Evolutionary conservation across 257 asterid species (phyloP).

Genomic region (Anisodus acutangulus): DNA sequence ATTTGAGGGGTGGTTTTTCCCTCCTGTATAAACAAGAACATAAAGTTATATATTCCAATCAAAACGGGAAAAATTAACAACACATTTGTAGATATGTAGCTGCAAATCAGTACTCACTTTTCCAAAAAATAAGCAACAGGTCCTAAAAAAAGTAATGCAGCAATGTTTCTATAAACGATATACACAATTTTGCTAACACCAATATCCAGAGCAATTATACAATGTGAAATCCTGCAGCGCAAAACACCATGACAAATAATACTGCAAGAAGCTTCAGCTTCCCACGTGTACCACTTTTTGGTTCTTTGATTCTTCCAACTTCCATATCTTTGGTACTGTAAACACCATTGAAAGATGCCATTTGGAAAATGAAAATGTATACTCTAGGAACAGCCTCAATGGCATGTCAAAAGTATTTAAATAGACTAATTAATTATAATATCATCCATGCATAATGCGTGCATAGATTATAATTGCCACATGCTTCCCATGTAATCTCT

Average conservation of each 20-base stretch:
- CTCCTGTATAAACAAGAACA: constrained; percentile 52
- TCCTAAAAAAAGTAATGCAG: constrained; percentile 66
- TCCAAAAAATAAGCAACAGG: constrained; percentile 76
- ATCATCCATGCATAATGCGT: too few relatives aligned
- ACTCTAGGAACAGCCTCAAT: neutral
- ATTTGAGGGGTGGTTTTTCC: constrained; percentile 81
- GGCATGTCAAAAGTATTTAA: neutral
- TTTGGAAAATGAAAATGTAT: neutral
- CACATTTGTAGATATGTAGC: neutral
- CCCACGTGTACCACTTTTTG: constrained; percentile 42
- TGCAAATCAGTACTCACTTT: constrained; percentile 50
- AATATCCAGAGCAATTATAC: constrained; percentile 79
- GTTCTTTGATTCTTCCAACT: constrained; percentile 43
- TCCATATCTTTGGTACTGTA: constrained; percentile 40
- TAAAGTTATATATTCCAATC: neutral
- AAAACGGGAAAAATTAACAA: neutral
- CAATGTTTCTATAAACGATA: constrained; percentile 72
- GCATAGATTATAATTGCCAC: too few relatives aligned
- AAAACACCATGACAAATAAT: constrained; percentile 65
- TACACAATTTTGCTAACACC: constrained; percentile 85
- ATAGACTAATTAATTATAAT: neutral
- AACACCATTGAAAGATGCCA: neutral
- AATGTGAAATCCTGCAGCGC: constrained; percentile 84
- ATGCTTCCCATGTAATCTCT: too few relatives aligned
- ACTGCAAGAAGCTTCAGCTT: constrained; percentile 65